A percentile compares a stretch with the other conserved stretches of the same genome.
Evolutionary conservation across 768 basidiomycete genomes (phyloP).

Genomic region (Infundibulicybe gibba): DNA sequence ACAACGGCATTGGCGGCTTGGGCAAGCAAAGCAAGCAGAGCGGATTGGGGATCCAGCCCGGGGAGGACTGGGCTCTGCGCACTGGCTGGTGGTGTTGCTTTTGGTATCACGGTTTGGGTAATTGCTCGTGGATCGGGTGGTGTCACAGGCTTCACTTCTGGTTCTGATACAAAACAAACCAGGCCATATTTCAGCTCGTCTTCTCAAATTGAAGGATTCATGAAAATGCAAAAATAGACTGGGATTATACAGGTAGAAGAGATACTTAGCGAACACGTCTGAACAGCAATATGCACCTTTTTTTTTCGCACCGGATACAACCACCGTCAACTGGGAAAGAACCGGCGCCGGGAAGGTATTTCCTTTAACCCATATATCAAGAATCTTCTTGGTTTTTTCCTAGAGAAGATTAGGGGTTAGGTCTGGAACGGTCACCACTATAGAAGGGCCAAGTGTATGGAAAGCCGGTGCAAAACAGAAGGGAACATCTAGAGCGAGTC

Average conservation of each 20-base stretch:
- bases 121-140: slow-evolving; percentile 35
- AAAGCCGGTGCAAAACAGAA: slow-evolving; percentile 11
- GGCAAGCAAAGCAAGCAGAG: slow-evolving; percentile 65
- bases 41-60: slow-evolving; percentile 51
- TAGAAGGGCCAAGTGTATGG: slow-evolving; percentile 24
- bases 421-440: slow-evolving; percentile 36
- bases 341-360: slow-evolving; percentile 82
- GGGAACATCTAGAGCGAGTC: neutral
- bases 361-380: slow-evolving; percentile 95
- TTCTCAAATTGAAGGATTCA: slow-evolving; percentile 49
- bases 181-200: slow-evolving; percentile 62
- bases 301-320: slow-evolving; percentile 52
- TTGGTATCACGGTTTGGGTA: slow-evolving; percentile 14
- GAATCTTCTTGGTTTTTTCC: slow-evolving; percentile 97
- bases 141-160: slow-evolving; percentile 34
- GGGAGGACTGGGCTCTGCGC: slow-evolving; percentile 20
- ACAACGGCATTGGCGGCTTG: slow-evolving; percentile 54
- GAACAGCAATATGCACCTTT: slow-evolving; percentile 85
- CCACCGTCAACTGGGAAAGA: slow-evolving; percentile 67
- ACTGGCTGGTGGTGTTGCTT: slow-evolving; percentile 23
- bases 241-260: slow-evolving; percentile 62
- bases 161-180: slow-evolving; percentile 64
- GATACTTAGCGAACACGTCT: slow-evolving; percentile 80
- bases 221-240: slow-evolving; percentile 43
- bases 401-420: slow-evolving; percentile 37